Conservation (phyloP, 2,329 filamentous ascomycete species). For the Lecanicillium sp. region DNA sequence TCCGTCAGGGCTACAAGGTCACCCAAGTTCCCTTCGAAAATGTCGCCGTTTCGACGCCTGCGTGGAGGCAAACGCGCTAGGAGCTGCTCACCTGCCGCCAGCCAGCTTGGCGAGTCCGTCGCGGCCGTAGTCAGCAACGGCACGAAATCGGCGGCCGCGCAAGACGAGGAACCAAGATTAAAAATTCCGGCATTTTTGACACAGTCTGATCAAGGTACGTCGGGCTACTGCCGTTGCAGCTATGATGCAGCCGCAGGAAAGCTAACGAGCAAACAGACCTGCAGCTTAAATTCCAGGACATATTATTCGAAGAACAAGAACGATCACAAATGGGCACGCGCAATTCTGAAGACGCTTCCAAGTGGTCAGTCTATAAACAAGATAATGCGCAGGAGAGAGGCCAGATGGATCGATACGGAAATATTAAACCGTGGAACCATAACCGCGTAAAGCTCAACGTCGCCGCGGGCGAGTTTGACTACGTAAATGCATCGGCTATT, state of each 20-base stretch:
- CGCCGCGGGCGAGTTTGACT: conserved; percentile 65
- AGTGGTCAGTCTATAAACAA: conserved; percentile 32
- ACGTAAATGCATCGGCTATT: conserved; percentile 78
- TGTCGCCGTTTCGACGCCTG: conserved; percentile 39
- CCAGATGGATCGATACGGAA: conserved; percentile 72
- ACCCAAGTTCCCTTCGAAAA: conserved; percentile 24
- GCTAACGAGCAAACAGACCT: conserved; percentile 36
- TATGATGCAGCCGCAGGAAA: not conserved
- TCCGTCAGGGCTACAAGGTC: conserved; percentile 5
- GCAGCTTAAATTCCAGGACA: conserved; percentile 42
- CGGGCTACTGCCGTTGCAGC: not conserved
- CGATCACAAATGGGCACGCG: conserved; percentile 36
- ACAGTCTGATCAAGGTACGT: conserved; percentile 31
- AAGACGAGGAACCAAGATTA: conserved; percentile 19
- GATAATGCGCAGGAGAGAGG: conserved; percentile 24
- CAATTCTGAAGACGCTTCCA: conserved; percentile 27
- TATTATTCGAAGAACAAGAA: conserved; percentile 47
- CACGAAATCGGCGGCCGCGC: conserved; percentile 17
- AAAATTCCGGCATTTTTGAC: conserved; percentile 34
- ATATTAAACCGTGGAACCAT: conserved; percentile 84
- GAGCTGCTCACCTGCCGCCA: conserved; percentile 32
- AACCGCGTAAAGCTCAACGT: conserved; percentile 80
- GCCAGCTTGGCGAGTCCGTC: conserved; percentile 14
- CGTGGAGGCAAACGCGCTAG: conserved; percentile 41
- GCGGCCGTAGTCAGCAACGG: conserved; percentile 33